Base-by-base conservation (phyloP, 768 basidiomycete species). In the Trametes gibbosa region DNA sequence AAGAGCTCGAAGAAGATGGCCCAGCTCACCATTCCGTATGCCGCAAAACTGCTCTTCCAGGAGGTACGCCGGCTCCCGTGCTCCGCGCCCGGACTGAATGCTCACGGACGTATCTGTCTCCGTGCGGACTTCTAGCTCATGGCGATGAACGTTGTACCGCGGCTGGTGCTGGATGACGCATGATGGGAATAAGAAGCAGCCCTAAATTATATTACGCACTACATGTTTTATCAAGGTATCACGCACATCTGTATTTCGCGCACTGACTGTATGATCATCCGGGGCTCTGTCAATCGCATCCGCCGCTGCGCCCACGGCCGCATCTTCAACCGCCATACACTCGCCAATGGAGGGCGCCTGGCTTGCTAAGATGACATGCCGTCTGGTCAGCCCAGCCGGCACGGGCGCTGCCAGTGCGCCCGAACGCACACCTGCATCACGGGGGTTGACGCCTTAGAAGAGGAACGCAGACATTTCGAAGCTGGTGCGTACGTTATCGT, bases 1-100 rank as follows among this genome's bases (percentile, higher is more conserved):
- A 96, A 97, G 78, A 94, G 90, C 67, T 95, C 93, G 46, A 97
- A 98, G 76, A 88, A 89, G 70, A 91, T 99, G 84, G 92, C 94
- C 45, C 91, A 93, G 69, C 78, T 99, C 63, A 95, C 92, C 17
- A 94, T 99, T 54, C 96, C 96, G 1, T 98, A 97, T 70, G 95
- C 95, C 9, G 95, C 95, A 51, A 98, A 98, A 73, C 68, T 95
- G 59, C 75, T 95, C 25, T 94, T 95, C 78, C 92, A 93, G 73
- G 92, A 94, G 84, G 91, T 89, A 64, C 24, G 82, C 39, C 39
- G 35, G 43, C 51, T 45, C 19, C 25, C 19, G 14, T n/a, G 25
- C 16, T 21, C 25, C 42, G 8, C 27, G 27, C 24, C n/a, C 40
- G 42, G 40, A 58, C 10, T 45, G 32, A 37, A 52, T 58, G 47